Conservation (phyloP, 805 yeast species). For the Danielia oregonensis region DNA sequence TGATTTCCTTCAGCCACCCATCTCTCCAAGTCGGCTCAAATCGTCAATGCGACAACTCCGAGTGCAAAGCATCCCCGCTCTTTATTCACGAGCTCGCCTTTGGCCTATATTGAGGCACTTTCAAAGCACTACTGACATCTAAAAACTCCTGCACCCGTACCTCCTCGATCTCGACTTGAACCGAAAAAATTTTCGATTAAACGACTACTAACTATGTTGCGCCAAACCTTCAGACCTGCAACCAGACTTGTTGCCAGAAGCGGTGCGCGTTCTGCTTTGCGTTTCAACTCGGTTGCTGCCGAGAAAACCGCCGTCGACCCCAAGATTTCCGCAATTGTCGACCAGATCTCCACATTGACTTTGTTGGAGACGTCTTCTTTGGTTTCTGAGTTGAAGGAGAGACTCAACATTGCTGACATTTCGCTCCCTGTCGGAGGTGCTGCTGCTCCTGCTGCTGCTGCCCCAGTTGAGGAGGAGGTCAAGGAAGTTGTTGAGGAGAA, state of each 20-base stretch:
- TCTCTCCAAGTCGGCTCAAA: no score
- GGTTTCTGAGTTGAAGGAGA: slow-evolving; percentile 72
- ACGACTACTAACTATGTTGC: slow-evolving; percentile 21
- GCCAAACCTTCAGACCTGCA: slow-evolving; percentile 37
- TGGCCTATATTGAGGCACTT: no score
- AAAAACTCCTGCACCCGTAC: slow-evolving; percentile 17
- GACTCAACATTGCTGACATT: slow-evolving; percentile 91
- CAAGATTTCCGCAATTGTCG: slow-evolving; percentile 82
- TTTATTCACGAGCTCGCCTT: background rate
- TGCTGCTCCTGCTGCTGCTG: slow-evolving; percentile 58
- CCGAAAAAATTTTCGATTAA: slow-evolving; percentile 11
- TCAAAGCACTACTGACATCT: no score
- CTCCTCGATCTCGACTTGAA: slow-evolving; percentile 3
- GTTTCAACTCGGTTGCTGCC: slow-evolving; percentile 48
- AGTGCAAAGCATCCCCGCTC: background rate
- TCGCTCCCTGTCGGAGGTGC: slow-evolving; percentile 64
- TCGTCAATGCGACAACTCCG: no score
- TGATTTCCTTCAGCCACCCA: no score
- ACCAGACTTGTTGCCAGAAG: slow-evolving; percentile 30
- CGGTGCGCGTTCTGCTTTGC: slow-evolving; percentile 23
- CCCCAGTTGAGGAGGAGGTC: slow-evolving; percentile 67
- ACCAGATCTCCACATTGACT: slow-evolving; percentile 86
- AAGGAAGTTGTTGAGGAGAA: slow-evolving; percentile 84
- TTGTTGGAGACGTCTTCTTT: slow-evolving; percentile 88
- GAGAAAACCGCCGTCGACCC: slow-evolving; percentile 68